Evolutionary conservation across 2,329 filamentous ascomycete species (phyloP).

Genomic region (Colletotrichum acutatum): DNA sequence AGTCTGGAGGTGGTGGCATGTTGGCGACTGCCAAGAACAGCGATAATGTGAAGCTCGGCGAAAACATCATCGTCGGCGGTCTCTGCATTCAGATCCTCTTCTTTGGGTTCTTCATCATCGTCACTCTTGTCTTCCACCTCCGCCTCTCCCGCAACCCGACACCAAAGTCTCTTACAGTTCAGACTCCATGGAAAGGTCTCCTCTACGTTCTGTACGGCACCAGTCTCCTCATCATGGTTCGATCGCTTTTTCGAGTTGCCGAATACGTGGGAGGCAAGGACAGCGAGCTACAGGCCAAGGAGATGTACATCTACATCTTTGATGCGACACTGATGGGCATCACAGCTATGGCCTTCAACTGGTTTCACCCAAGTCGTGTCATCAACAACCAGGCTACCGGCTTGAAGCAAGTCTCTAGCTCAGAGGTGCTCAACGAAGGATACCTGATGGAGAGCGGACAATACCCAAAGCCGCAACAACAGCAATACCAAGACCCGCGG

Average conservation of each 20-base stretch:
- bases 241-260: constrained; percentile 54
- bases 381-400: constrained; percentile 12
- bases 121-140: constrained; percentile 58
- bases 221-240: constrained; percentile 50
- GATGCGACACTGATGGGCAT: constrained; percentile 50
- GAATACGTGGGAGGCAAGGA: constrained; percentile 53
- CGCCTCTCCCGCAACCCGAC: constrained; percentile 39
- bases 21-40: constrained; percentile 40
- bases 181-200: constrained; percentile 45
- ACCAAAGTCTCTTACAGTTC: constrained; percentile 30
- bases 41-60: constrained; percentile 42
- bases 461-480: background rate
- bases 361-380: constrained; percentile 35
- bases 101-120: constrained; percentile 64
- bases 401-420: constrained; percentile 15
- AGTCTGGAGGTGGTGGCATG: constrained; percentile 49
- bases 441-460: constrained; percentile 31
- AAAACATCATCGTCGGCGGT: constrained; percentile 63
- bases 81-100: constrained; percentile 66
- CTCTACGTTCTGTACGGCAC: constrained; percentile 41
- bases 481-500: background rate
- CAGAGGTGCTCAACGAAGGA: constrained; percentile 14
- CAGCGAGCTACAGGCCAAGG: constrained; percentile 47
- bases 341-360: constrained; percentile 37
- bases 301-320: constrained; percentile 51